phyloP scores from a whole-genome alignment of 2,329 filamentous ascomycete genomes.

The Aspergillus spinulosporus region DNA sequence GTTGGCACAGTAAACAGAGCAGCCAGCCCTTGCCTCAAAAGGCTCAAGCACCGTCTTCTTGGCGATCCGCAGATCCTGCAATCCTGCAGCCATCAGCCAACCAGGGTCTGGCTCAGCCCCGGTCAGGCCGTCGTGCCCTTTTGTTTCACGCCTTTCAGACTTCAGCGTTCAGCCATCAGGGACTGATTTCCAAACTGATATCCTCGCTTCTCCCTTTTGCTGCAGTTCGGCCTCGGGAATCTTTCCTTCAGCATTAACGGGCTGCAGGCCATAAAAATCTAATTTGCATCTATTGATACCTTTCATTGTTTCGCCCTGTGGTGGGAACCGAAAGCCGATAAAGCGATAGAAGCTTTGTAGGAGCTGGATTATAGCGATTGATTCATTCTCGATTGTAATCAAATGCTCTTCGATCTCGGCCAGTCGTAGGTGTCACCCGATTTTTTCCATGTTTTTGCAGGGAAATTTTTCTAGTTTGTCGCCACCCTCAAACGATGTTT shows the following conservation, averaged over 20 bases:
- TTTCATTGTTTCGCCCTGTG: background rate
- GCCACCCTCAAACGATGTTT: conserved; percentile 7
- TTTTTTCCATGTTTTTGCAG: background rate
- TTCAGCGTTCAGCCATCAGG: background rate
- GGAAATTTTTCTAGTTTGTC: background rate
- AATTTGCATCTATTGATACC: background rate
- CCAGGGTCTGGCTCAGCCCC: conserved; percentile 6
- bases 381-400: background rate
- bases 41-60: conserved; percentile 21
- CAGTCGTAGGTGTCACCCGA: background rate
- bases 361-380: conserved; percentile 4
- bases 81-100: conserved; percentile 9
- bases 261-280: background rate
- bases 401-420: background rate
- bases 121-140: conserved; percentile 19
- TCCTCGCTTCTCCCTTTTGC: conserved; percentile 1
- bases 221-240: conserved; percentile 1
- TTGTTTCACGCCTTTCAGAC: background rate
- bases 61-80: conserved; percentile 21
- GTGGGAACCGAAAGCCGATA: background rate
- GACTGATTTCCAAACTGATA: background rate
- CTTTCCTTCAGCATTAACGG: background rate
- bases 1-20: too few species aligned
- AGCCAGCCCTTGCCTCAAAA: conserved; percentile 8
- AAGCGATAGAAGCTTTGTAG: conserved; percentile 7